phyloP scores from a whole-genome alignment of 1,284 basidiomycete genomes.

The Hemileia vastatrix region DNA sequence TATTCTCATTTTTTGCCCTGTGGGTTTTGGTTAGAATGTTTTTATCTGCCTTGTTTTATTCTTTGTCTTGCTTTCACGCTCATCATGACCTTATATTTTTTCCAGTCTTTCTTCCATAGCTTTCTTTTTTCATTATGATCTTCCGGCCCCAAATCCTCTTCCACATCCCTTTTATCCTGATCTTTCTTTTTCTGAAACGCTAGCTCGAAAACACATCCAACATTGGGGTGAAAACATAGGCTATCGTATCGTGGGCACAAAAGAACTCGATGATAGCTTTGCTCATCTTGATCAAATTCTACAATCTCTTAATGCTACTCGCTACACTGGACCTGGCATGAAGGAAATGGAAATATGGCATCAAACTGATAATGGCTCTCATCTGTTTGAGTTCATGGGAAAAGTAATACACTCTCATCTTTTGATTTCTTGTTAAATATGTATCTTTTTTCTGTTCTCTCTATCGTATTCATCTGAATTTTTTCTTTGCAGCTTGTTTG shows the following conservation, averaged over 20 bases:
- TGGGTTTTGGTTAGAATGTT: too few relatives aligned
- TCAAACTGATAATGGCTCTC: conserved; percentile 72
- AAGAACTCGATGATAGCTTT: conserved; percentile 76
- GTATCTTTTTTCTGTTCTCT: neutral
- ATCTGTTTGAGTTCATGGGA: conserved; percentile 54
- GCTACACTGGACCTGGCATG: conserved; percentile 48
- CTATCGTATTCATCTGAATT: conserved; percentile 26
- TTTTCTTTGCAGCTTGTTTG: conserved; percentile 58
- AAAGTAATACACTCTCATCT: conserved; percentile 27
- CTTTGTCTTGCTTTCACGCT: too few relatives aligned
- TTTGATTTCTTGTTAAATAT: neutral
- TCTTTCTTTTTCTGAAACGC: conserved; percentile 18
- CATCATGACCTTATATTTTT: too few relatives aligned
- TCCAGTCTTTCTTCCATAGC: too few relatives aligned
- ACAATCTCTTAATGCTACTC: conserved; percentile 52
- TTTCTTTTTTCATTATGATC: too few relatives aligned
- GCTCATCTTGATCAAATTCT: conserved; percentile 60
- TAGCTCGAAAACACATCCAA: conserved; percentile 25
- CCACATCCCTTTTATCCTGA: too few relatives aligned
- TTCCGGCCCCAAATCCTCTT: too few relatives aligned
- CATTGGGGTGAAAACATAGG: conserved; percentile 62
- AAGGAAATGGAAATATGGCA: conserved; percentile 75
- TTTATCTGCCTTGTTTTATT: too few relatives aligned
- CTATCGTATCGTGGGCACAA: conserved; percentile 82
- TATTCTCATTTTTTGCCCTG: too few relatives aligned